Evolutionary conservation across 164 flowering plant genomes (phyloP).

Genomic region (Umbellularia californica): DNA sequence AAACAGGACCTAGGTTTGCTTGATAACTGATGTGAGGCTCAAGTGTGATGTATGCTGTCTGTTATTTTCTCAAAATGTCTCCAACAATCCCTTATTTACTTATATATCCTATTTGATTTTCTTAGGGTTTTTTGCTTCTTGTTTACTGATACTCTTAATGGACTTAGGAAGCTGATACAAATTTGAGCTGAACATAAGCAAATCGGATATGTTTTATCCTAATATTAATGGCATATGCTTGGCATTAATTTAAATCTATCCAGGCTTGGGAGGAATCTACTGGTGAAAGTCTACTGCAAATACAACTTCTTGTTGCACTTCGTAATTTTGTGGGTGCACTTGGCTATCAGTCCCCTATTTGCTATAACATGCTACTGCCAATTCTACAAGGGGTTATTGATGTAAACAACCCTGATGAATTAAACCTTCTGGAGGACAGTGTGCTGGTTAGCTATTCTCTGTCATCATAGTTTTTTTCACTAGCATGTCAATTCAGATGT

Average conservation of each 20-base stretch:
- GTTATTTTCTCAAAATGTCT: background rate
- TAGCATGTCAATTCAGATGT: too few species aligned
- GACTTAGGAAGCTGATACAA: background rate
- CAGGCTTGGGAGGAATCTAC: conserved; percentile 95
- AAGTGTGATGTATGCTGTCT: background rate
- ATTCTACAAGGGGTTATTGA: conserved; percentile 67
- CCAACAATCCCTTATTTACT: too few species aligned
- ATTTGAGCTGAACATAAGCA: background rate
- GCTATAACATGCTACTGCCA: conserved; percentile 70
- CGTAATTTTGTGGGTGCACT: conserved; percentile 80
- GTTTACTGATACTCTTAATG: background rate
- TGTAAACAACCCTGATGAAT: conserved; percentile 80
- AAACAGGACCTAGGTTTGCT: too few species aligned
- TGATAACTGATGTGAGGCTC: background rate
- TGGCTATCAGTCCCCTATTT: conserved; percentile 68
- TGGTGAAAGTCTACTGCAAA: conserved; percentile 89
- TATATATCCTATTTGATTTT: too few species aligned
- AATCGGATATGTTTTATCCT: background rate
- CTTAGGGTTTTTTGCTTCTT: background rate
- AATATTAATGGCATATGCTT: background rate
- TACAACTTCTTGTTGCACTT: conserved; percentile 85
- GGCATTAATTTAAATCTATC: background rate
- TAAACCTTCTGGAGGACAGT: conserved; percentile 86
- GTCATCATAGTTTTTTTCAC: background rate
- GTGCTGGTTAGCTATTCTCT: conserved; percentile 52